phyloP scores from a whole-genome alignment of 2,329 filamentous ascomycete genomes.

The Daldinia sp. region DNA sequence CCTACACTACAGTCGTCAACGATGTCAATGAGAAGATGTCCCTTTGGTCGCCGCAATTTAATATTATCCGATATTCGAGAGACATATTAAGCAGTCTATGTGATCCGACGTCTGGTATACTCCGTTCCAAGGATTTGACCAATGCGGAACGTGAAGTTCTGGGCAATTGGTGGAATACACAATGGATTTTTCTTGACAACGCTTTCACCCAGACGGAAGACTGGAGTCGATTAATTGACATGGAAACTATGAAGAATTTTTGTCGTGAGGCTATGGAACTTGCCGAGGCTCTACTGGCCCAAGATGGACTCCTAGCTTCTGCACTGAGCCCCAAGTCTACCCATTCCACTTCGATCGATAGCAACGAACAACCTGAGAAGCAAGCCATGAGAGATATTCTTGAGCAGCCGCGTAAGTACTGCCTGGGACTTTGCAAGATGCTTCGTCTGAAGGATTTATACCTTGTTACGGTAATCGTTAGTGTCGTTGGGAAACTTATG shows the following conservation, averaged over 20 bases:
- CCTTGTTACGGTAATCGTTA: slow-evolving; percentile 82
- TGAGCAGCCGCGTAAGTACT: slow-evolving; percentile 66
- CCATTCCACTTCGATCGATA: slow-evolving; percentile 41
- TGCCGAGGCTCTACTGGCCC: slow-evolving; percentile 82
- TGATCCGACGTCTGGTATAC: slow-evolving; percentile 63
- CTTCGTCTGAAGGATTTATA: slow-evolving; percentile 88
- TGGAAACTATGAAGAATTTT: slow-evolving; percentile 85
- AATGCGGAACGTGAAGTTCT: slow-evolving; percentile 70
- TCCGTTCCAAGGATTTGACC: slow-evolving; percentile 64
- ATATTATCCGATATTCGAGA: slow-evolving; percentile 64
- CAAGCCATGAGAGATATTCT: slow-evolving; percentile 60
- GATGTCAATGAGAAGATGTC: slow-evolving; percentile 53
- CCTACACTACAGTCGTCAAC: slow-evolving; percentile 54
- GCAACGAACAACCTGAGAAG: slow-evolving; percentile 48
- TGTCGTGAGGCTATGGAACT: slow-evolving; percentile 96
- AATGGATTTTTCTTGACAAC: slow-evolving; percentile 83
- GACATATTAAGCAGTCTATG: slow-evolving; percentile 66
- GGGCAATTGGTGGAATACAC: slow-evolving; percentile 80
- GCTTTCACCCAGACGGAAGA: slow-evolving; percentile 84
- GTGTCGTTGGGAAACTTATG: slow-evolving; percentile 84
- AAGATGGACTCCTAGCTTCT: slow-evolving; percentile 83
- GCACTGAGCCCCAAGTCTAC: slow-evolving; percentile 58
- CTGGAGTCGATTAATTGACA: slow-evolving; percentile 82
- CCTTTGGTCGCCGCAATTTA: slow-evolving; percentile 66
- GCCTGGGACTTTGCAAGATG: slow-evolving; percentile 84